Conservation (phyloP, 1,139 yeast species). For the Keqinozyma sinolaborantium region DNA sequence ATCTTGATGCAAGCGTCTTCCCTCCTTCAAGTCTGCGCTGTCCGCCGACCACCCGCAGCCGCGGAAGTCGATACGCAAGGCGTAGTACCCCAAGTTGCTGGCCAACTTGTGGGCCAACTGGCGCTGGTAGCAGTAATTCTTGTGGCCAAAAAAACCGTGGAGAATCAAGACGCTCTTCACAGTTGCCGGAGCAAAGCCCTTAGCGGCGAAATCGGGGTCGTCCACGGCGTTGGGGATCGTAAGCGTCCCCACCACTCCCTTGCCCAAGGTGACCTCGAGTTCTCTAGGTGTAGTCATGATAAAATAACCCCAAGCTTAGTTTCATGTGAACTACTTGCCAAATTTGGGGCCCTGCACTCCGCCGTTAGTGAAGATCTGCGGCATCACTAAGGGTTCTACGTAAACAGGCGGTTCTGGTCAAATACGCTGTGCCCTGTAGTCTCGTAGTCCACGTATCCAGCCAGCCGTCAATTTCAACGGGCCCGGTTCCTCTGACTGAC, state of each 20-base stretch:
- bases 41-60: slow-evolving; percentile 79
- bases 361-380: too few species aligned
- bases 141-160: slow-evolving; percentile 87
- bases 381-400: too few species aligned
- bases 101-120: slow-evolving; percentile 61
- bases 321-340: too few species aligned
- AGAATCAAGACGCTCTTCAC: slow-evolving; percentile 37
- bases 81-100: slow-evolving; percentile 53
- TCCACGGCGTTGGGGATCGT: slow-evolving; percentile 36
- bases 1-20: slow-evolving; percentile 63
- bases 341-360: too few species aligned
- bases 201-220: slow-evolving; percentile 18
- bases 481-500: too few species aligned
- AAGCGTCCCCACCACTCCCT: slow-evolving; percentile 36
- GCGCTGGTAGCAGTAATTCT: slow-evolving; percentile 74
- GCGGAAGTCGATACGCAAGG: slow-evolving; percentile 78
- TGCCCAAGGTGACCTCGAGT: slow-evolving; percentile 32
- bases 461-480: too few species aligned
- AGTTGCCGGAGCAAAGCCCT: slow-evolving; percentile 35
- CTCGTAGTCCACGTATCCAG: too few species aligned
- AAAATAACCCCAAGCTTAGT: too few species aligned
- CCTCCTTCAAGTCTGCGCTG: slow-evolving; percentile 35
- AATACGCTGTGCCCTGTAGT: too few species aligned
- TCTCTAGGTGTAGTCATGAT: slow-evolving; percentile 33
- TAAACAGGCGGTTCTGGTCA: too few species aligned